These are phyloP conservation scores for Cladophialophora exuberans DNA, from an alignment of 2,329 filamentous ascomycete genomes.

Conservation along the genomic window DNA sequence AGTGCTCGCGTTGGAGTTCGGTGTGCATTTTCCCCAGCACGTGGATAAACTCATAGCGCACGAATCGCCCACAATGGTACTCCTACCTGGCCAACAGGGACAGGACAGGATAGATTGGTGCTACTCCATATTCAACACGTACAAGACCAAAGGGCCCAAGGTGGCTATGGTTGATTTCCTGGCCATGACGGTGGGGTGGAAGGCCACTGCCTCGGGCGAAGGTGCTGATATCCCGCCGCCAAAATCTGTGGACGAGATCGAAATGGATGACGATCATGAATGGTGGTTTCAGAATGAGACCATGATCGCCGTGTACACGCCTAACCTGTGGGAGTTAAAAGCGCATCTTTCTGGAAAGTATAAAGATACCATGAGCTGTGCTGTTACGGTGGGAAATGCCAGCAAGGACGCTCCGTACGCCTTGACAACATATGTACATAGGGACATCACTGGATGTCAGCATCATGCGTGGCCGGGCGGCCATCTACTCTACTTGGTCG, in stretches of 20 bases:
- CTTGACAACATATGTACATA: neutral
- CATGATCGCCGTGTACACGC: neutral
- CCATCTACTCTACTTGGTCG: neutral
- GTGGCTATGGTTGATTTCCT: neutral
- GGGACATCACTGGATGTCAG: neutral
- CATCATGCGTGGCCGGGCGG: slow-evolving; percentile 8
- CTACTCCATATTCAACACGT: neutral
- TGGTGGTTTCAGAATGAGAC: slow-evolving; percentile 8
- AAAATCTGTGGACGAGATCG: neutral
- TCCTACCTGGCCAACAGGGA: neutral
- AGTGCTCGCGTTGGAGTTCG: slow-evolving; percentile 1
- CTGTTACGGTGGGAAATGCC: neutral
- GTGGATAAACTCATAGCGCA: slow-evolving; percentile 3
- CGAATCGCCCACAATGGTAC: neutral
- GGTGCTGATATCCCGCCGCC: neutral
- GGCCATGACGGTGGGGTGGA: neutral
- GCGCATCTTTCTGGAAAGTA: neutral
- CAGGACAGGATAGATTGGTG: neutral
- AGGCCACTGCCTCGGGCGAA: neutral
- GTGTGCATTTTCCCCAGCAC: neutral
- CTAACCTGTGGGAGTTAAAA: slow-evolving; percentile 1
- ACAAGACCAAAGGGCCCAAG: neutral
- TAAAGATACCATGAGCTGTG: neutral
- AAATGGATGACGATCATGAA: neutral
- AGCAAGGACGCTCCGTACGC: slow-evolving; percentile 7